Evolutionary conservation across 2,329 filamentous ascomycete species (phyloP), one percentile per base, ranked within the genome.

Genomic region (Pseudopithomyces maydicus): DNA sequence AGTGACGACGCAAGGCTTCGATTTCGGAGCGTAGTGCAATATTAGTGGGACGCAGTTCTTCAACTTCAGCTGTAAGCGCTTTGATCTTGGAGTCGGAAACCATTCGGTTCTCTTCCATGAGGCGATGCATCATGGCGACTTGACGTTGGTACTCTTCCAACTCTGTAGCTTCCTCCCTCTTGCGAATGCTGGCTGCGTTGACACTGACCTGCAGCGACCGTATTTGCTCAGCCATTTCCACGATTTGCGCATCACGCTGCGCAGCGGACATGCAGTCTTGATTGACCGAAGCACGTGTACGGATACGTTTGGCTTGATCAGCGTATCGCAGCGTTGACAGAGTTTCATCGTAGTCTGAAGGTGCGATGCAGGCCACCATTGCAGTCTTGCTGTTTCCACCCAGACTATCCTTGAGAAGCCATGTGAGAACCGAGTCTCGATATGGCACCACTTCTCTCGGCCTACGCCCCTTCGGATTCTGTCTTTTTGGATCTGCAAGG

Each of bases 381-480:
- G 95, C 95, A 10, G 95, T 99, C 78, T 98, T 99, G 71, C 89
- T 94, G 82, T 99, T 99, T 54, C 95, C 95, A 12, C 95, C 95
- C 0, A 99, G 82, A 1, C 91, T 96, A 77, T 99, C 95, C 75
- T 98, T 98, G 62, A 99, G 84, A 3, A 99, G 84, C 94, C 94
- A 90, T 11, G 87, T 90, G 32, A 90, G 77, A 42, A 90, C 87
- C 1, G 92, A 97, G 77, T 99, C 95, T 62, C 95, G 89, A 77
- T 97, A 99, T 5, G 95, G 95, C 2, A 99, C 90, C 6, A 92
- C 86, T 26, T 93, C 86, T 62, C 85, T 66, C 33, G 70, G 63
- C 20, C 72, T 85, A 62, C 73, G 64, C 38, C 71, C 65, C 26
- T 74, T 71, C 45, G 73, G 72, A 26, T 70, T 73, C 11, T 78